phyloP scores from a whole-genome alignment of 441 rosid genomes.

The Croton setiger region DNA sequence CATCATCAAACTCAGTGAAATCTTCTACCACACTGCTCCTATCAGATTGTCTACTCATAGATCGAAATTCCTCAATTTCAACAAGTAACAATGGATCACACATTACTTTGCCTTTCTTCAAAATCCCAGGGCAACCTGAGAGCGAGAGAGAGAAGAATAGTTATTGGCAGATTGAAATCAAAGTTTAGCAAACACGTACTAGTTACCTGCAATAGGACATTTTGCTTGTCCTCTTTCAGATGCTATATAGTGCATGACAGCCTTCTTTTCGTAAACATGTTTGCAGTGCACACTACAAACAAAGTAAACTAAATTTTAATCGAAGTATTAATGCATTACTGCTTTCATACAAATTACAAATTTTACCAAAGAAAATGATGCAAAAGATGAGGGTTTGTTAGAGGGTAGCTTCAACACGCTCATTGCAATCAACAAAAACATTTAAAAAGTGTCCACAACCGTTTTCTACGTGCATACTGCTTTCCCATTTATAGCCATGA shows the following conservation, averaged over 20 bases:
- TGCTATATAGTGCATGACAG: conserved; percentile 47
- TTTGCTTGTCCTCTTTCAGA: conserved; percentile 26
- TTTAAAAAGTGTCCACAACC: not conserved
- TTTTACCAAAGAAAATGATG: not conserved
- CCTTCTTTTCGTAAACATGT: conserved; percentile 73
- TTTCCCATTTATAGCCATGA: not conserved
- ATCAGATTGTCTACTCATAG: conserved; percentile 40
- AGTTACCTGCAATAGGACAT: conserved; percentile 79
- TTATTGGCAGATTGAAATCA: conserved; percentile 5
- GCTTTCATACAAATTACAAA: not conserved
- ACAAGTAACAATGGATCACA: conserved; percentile 60
- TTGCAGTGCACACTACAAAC: conserved; percentile 63
- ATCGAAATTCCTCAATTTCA: conserved; percentile 73
- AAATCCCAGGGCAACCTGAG: conserved; percentile 64
- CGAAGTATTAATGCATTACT: not conserved
- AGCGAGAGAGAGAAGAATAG: conserved; percentile 11
- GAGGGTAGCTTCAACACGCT: not conserved
- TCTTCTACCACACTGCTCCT: conserved; percentile 60
- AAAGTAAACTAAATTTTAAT: not conserved
- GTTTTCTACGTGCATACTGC: not conserved
- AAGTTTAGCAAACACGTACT: not conserved
- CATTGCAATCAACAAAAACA: not conserved
- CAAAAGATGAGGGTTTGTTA: not conserved
- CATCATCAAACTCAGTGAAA: conserved; percentile 50
- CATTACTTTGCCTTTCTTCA: conserved; percentile 43